phyloP scores from a whole-genome alignment of 2,329 filamentous ascomycete genomes.

The Grosmannia penicillata region DNA sequence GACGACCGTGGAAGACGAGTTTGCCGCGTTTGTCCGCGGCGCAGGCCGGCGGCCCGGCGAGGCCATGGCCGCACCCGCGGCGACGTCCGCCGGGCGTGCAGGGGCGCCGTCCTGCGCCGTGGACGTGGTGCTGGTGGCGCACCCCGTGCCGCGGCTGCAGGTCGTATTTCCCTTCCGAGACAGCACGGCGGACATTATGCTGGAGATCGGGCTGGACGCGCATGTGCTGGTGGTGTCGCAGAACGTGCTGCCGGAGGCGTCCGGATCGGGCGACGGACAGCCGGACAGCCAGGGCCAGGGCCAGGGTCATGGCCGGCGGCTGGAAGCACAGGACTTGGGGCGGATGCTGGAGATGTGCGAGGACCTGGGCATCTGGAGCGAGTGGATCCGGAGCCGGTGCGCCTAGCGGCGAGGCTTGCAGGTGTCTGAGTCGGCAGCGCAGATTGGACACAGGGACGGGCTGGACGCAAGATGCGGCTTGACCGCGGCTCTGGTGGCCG shows the following conservation, averaged over 20 bases:
- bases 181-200: conserved; percentile 33
- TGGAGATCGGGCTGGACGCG: conserved; percentile 46
- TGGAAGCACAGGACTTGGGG: conserved; percentile 27
- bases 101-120: too few species aligned
- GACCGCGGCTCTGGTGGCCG: too few species aligned
- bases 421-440: too few species aligned
- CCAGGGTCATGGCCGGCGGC: conserved; percentile 20
- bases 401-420: too few species aligned
- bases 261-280: conserved; percentile 9
- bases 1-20: conserved; percentile 14
- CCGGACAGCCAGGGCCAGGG: conserved; percentile 10
- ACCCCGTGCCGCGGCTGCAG: conserved; percentile 32
- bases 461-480: too few species aligned
- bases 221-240: conserved; percentile 43
- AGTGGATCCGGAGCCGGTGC: conserved; percentile 30
- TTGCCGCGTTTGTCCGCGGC: conserved; percentile 12
- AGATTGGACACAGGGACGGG: too few species aligned
- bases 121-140: conserved; percentile 37
- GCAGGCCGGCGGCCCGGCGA: background rate
- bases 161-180: conserved; percentile 37
- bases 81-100: too few species aligned
- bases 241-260: conserved; percentile 34
- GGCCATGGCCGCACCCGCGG: too few species aligned
- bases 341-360: conserved; percentile 32
- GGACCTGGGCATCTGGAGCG: conserved; percentile 36